phyloP scores from a whole-genome alignment of 148 eudicot genomes.

The Rhododendron ovatum region DNA sequence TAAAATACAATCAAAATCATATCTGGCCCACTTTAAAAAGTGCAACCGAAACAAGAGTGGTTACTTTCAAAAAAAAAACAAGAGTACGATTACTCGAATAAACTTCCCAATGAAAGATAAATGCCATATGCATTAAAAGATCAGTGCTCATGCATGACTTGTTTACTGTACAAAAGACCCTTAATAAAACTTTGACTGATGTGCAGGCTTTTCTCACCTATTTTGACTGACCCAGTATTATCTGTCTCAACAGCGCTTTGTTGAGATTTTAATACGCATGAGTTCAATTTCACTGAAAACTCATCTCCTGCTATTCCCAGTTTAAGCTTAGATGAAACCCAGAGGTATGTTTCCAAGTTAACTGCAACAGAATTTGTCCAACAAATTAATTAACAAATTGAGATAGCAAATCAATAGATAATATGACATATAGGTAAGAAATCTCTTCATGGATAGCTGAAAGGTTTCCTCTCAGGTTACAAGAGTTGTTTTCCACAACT shows the following conservation, averaged over 20 bases:
- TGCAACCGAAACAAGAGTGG: neutral
- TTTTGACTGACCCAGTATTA: slow-evolving; percentile 42
- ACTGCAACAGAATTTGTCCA: slow-evolving; percentile 37
- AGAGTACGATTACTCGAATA: neutral
- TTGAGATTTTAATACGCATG: slow-evolving; percentile 33
- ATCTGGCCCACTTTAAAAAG: neutral
- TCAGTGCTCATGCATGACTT: neutral
- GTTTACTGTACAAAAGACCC: neutral
- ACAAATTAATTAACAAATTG: neutral
- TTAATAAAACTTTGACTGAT: neutral
- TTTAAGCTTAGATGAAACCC: slow-evolving; percentile 75
- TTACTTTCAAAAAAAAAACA: too few relatives aligned
- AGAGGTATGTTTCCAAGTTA: slow-evolving; percentile 62
- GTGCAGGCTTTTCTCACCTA: slow-evolving; percentile 43
- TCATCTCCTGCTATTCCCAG: slow-evolving; percentile 63
- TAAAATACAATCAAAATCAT: slow-evolving; percentile 8
- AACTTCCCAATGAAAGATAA: neutral
- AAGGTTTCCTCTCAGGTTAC: neutral
- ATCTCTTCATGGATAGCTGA: neutral
- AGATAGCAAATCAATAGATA: neutral
- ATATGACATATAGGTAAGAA: neutral
- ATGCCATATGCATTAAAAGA: neutral
- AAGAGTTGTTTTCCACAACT: neutral
- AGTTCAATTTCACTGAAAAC: slow-evolving; percentile 37
- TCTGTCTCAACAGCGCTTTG: slow-evolving; percentile 39